Evolutionary conservation across 2,329 filamentous ascomycete species (phyloP), one percentile per base, ranked within the genome.

Genomic region (Xylaria sp.): DNA sequence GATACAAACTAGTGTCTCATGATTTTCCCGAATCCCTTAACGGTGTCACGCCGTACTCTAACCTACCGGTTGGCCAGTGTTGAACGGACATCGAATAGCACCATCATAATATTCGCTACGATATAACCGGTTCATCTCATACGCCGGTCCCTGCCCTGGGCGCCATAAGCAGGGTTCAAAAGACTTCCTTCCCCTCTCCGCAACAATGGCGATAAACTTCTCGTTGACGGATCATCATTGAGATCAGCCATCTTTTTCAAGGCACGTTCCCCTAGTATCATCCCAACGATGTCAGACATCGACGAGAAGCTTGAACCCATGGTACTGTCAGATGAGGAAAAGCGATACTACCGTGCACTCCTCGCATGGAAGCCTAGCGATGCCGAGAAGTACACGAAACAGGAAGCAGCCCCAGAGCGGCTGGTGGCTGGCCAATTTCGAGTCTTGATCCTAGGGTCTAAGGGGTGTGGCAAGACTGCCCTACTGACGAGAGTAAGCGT

Each of bases 381-480:
- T n/a, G 67, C 72, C 23, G 75, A 76, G 6, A 73, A 73, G 7
- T 70, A 76, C 9, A 64, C 62, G 49, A 68, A 48, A 59, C 71
- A 49, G 58, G 72, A 63, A 60, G 31, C 66, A 46, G 46, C 5
- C 38, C 28, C 57, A 3, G 68, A 73, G 31, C 75, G 73, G 23
- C 62, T 71, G 26, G 71, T 76, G 5, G 76, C 71, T 0, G 80
- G 78, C 10, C 80, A 82, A 58, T 79, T 83, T 66, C 77, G 79
- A 51, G 71, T 83, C 26, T 75, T 83, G 31, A 74, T 83, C 13
- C 73, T 83, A 17, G 82, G 81, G 5, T 77, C 76, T 2, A 77
- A 79, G 38, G 79, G 80, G 0, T 79, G 77, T 51, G 81, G 82
- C n/a, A 83, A 83, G 72, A 82, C 81, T 9, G 77, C 80, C 4